Base-by-base conservation (phyloP, 805 yeast species). In the Starmerella ratchasimensis region DNA sequence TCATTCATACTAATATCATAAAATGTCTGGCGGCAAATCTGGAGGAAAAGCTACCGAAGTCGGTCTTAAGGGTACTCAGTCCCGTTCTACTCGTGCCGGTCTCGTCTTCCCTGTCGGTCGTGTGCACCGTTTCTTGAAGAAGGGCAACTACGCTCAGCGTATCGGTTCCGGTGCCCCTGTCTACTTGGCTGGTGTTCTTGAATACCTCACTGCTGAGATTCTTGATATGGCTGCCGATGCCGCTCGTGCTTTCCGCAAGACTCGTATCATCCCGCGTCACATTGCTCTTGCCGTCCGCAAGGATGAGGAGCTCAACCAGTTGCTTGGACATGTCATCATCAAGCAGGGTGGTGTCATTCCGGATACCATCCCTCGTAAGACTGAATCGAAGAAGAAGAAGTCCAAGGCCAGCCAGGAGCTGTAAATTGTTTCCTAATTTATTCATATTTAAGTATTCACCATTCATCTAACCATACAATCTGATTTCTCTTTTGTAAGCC, bases 311-410 rank as follows among this genome's bases (percentile, higher is more conserved):
- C 75, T 88, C 62, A 94, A 86, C 67, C 77, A 83, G 48, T 72
- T 88, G 57, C 80, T 88, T 57, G 54, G 54, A 43, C 78, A 82
- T 64, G 94, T 95, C 42, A 88, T 96, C 42, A 88, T 88, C 59
- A 95, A 96, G 28, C 83, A 78, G 52, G 97, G 97, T 69, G 97
- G 97, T 76, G 97, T 88, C 38, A 68, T 88, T 60, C 97, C 97
- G 39, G 93, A 83, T 59, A 71, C 80, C 56, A 34, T 47, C 22
- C 42, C 46, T 17, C 46, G 49, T 41, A 44, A 44, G 46, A 78
- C 80, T 65, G 60, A 59, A 57, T 47, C 59, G 35, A 52, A 53
- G 51, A 58, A 57, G 60, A 48, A 49, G 49, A 51, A 50, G 53
- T 52, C 55, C 45, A 57, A 56, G 55, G 60, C 61, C 39, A 56